phyloP scores from a whole-genome alignment of 2,329 filamentous ascomycete species.

The Magnaporthiopsis rhizophila region DNA sequence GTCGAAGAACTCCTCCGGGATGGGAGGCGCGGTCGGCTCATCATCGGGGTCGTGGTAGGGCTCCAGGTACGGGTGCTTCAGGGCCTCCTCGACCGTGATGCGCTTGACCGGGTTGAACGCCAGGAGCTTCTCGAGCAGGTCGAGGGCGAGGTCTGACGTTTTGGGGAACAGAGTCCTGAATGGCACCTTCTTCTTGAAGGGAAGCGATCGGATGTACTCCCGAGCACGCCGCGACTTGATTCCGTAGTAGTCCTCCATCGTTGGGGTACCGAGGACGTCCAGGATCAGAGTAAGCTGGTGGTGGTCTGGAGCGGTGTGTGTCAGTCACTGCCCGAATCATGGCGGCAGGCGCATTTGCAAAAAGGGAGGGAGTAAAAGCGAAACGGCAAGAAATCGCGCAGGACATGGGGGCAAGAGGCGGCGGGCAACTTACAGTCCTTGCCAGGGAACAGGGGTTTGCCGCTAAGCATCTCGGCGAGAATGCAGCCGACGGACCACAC shows the following conservation, averaged over 20 bases:
- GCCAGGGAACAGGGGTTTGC: conserved; percentile 94
- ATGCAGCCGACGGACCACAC: conserved; percentile 99
- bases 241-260: conserved; percentile 99
- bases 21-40: conserved; percentile 91
- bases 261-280: conserved; percentile 93
- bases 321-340: neutral
- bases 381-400: neutral
- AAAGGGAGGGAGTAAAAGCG: neutral
- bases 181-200: conserved; percentile 99
- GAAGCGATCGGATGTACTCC: conserved; percentile 95
- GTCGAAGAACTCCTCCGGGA: conserved; percentile 98
- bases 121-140: conserved; percentile 88
- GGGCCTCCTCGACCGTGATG: conserved; percentile 93
- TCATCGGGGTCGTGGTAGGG: conserved; percentile 98
- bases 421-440: conserved; percentile 74
- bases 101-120: conserved; percentile 99
- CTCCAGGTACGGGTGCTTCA: conserved; percentile 96
- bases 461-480: conserved; percentile 95
- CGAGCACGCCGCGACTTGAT: conserved; percentile 97
- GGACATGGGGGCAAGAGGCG: neutral
- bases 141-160: conserved; percentile 93
- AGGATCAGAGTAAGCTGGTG: conserved; percentile 96
- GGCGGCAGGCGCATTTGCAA: too few species aligned
- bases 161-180: conserved; percentile 97
- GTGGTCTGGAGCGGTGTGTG: conserved; percentile 55